Base-by-base conservation (phyloP, 495 filamentous ascomycete genomes). In the Neurospora sp. region DNA sequence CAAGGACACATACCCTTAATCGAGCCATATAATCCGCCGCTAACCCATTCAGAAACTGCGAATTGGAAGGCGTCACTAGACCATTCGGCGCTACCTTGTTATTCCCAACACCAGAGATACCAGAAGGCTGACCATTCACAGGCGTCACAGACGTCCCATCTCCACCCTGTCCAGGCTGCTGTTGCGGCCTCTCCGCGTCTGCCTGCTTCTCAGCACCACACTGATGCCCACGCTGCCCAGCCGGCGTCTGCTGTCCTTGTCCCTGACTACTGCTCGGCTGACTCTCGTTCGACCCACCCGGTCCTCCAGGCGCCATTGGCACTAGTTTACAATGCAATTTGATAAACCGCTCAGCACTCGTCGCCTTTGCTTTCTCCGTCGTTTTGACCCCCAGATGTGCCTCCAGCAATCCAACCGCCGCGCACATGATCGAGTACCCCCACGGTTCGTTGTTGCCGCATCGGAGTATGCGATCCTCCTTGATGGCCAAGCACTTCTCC, bases 361-460 rank as follows among this genome's bases (percentile, higher is more conserved):
- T 75, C 4, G 81, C 79, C 71, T 83, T 83, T 8, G 84, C 84
- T 8, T 76, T 78, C 76, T 83, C 82, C 11, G 79, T 70, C 4
- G 83, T 81, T 76, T 83, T 82, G 59, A 74, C 76, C 1, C 81
- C 79, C 1, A 84, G 73, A 54, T 84, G 82, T 0, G 83, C 79
- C 75, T 84, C 81, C 12, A 85, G 75, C n/a, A 85, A 74, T 6
- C 83, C 81, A 39, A 82, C 71, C 1, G 83, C 82, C 2, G 82
- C 83, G 40, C 81, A 84, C 81, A 85, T 81, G 75, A 84, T 83
- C 35, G 78, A 77, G 72, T 83, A 85, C 1, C 82, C 81, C 84
- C 84, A 85, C 8, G 83, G 84, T 74, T 85, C 84, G 78, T 84
- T 80, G 73, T 84, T 81, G 6, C 80, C 83, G 72, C 84, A 85